Evolutionary conservation across 495 filamentous ascomycete genomes (phyloP), one percentile per base, ranked within the genome.

Genomic region (Podospora pseudocomata): DNA sequence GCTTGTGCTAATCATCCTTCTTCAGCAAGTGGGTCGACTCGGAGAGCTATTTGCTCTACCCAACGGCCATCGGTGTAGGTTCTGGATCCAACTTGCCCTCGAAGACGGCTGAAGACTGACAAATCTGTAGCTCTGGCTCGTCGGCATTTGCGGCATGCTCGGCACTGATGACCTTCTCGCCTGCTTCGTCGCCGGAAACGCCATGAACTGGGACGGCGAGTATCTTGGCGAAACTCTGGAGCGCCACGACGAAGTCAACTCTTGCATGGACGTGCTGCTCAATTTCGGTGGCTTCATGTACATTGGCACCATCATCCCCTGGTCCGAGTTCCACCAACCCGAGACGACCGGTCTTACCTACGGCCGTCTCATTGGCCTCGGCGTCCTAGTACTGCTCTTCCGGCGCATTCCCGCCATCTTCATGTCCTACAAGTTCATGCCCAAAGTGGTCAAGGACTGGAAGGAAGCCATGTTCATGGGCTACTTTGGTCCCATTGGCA

Each of bases 91-190:
- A 4, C 30, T 32, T 32, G 30, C 30, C 30, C 30, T 32, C 7
- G 4, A 7, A 7, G 30, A 32, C 7, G 30, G 30, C 7, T 32
- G 19, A 53, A 62, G 26, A 13, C 30, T 63, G 44, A 28, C 28
- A 26, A 23, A 26, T 26, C 5, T 63, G 49, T 30, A 77, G 75
- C 70, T 86, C 16, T 95, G 94, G 75, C 88, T 94, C 60, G 82
- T 92, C 6, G 91, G 91, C 18, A 93, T 91, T 9, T 90, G 89
- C 68, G 92, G 92, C 18, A 85, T 94, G 79, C 86, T 96, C 64
- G 93, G 92, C 11, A 93, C 89, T 26, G 92, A 96, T 74, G 93
- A 96, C 72, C 88, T 96, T n/a, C 84, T 97, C 9, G 92, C 93
- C 18, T 96, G 92, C 77, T 97, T 97, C 72, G 86, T 96, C 66